Percentiles rank a stretch among this genome's conserved stretches.
Evolutionary conservation across 768 basidiomycete species (phyloP).

Genomic region (Mycena indigotica): DNA sequence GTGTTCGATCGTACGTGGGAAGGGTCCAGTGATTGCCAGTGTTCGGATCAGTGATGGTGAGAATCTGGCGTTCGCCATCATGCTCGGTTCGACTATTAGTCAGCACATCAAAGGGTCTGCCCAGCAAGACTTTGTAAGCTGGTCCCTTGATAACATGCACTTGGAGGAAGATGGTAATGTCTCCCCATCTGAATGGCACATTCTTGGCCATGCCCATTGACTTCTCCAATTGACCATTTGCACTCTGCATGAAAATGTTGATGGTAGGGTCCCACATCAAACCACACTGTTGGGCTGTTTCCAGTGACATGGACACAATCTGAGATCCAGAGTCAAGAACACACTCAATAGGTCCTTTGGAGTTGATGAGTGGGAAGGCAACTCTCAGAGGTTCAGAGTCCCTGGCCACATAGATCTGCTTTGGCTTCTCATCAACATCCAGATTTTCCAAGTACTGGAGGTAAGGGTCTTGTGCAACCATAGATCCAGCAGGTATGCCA

Average conservation of each 20-base stretch:
- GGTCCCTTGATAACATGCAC: constrained; percentile 29
- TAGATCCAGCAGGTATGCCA: constrained; percentile 6
- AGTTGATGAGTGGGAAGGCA: constrained; percentile 22
- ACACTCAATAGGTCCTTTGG: constrained; percentile 22
- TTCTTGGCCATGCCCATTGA: constrained; percentile 31
- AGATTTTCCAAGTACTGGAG: constrained; percentile 14
- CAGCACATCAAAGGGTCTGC: constrained; percentile 33
- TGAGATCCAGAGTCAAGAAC: constrained; percentile 32
- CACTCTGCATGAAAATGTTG: constrained; percentile 30
- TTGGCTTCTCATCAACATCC: not conserved
- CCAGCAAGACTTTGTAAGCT: constrained; percentile 31
- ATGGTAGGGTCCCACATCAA: constrained; percentile 24
- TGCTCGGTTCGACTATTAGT: constrained; percentile 24
- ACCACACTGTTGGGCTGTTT: constrained; percentile 15
- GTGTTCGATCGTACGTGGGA: constrained; percentile 10
- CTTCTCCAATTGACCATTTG: constrained; percentile 28
- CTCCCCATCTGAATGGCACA: constrained; percentile 28
- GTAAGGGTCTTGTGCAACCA: constrained; percentile 12
- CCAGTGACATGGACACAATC: constrained; percentile 28
- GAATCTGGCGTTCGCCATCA: constrained; percentile 19
- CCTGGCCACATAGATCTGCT: constrained; percentile 9
- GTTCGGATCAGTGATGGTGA: constrained; percentile 32
- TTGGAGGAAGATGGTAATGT: constrained; percentile 28
- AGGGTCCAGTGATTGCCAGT: constrained; percentile 9
- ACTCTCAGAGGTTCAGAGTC: constrained; percentile 13